Evolutionary conservation across 768 basidiomycete genomes (phyloP).

Genomic region (Leccinum variicolor): DNA sequence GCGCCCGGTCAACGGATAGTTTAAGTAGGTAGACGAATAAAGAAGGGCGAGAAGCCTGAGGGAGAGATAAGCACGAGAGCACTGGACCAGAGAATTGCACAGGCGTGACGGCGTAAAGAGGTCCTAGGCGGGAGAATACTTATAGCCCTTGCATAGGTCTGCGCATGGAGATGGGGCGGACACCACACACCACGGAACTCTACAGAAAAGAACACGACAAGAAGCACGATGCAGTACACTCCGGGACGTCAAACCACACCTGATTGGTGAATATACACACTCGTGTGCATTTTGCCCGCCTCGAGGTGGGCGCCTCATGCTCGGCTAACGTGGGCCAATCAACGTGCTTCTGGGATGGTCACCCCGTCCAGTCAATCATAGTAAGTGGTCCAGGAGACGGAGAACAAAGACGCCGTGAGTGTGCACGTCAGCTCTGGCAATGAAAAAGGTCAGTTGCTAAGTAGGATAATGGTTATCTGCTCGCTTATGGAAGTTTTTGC

Average conservation of each 20-base stretch:
- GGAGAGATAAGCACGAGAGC: neutral
- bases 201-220: neutral
- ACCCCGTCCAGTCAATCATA: too few relatives aligned
- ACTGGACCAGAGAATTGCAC: neutral
- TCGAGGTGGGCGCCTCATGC: slow-evolving; percentile 14
- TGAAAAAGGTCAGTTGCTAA: neutral
- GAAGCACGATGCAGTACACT: neutral
- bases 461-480: too few relatives aligned
- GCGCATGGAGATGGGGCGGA: slow-evolving; percentile 17
- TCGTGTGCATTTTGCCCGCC: slow-evolving; percentile 8
- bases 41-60: neutral
- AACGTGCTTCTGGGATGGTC: neutral
- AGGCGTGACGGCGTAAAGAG: neutral
- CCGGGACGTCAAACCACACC: neutral
- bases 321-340: slow-evolving; percentile 1
- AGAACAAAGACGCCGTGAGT: neutral
- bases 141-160: slow-evolving; percentile 12
- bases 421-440: neutral
- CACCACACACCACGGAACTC: slow-evolving; percentile 11
- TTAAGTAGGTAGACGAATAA: slow-evolving; percentile 9
- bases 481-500: too few relatives aligned
- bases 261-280: slow-evolving; percentile 1
- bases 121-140: slow-evolving; percentile 7
- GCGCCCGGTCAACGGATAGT: slow-evolving; percentile 22
- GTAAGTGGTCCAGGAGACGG: neutral